Conservation (phyloP, 176 grass and related monocot genomes). For the Chloris gayana region DNA sequence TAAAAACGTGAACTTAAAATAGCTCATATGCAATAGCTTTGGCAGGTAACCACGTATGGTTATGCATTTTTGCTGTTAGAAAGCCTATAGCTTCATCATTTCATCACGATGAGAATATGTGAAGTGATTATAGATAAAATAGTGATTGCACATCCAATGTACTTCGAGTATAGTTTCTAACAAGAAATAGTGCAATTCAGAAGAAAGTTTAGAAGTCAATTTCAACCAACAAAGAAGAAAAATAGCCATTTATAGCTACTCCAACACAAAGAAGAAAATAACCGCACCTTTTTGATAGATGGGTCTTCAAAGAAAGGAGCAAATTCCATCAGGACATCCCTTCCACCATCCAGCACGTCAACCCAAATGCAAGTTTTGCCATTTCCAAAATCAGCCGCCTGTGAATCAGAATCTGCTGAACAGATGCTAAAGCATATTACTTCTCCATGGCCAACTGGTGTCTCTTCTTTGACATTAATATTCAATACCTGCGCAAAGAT, state of each 20-base stretch:
- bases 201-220: neutral
- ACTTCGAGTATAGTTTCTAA: conserved; percentile 31
- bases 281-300: conserved; percentile 77
- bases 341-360: conserved; percentile 84
- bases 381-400: conserved; percentile 77
- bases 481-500: conserved; percentile 69
- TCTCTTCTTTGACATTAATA: conserved; percentile 68
- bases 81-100: neutral
- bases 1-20: conserved; percentile 27
- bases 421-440: conserved; percentile 90
- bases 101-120: neutral
- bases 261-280: conserved; percentile 23
- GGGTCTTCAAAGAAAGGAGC: conserved; percentile 79
- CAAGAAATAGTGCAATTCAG: neutral
- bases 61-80: neutral
- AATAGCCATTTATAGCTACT: conserved; percentile 25
- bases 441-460: conserved; percentile 85
- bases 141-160: neutral
- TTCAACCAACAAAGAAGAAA: conserved; percentile 13
- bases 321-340: conserved; percentile 79
- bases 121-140: conserved; percentile 22
- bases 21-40: conserved; percentile 26
- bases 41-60: neutral
- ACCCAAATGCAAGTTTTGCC: conserved; percentile 94
- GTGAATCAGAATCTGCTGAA: conserved; percentile 54